Percentiles rank a stretch among this genome's conserved stretches.
Evolutionary conservation across 2,329 filamentous ascomycete genomes (phyloP).

Genomic region (Fusarium sacchari): DNA sequence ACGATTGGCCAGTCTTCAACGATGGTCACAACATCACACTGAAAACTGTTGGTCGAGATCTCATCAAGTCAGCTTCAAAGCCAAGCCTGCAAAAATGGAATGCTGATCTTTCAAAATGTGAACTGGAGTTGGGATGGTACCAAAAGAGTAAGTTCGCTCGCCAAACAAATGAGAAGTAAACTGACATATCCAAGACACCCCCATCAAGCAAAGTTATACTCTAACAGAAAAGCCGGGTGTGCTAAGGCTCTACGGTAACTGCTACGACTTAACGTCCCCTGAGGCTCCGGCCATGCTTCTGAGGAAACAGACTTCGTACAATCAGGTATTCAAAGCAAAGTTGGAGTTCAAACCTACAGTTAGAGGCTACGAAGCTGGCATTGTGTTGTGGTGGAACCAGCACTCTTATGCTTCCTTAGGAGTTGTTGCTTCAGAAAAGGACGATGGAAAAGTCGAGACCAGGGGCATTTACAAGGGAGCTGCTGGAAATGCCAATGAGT

Average conservation of each 20-base stretch:
- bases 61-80: background rate
- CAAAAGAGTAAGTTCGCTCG: constrained; percentile 33
- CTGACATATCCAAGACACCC: constrained; percentile 32
- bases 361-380: constrained; percentile 60
- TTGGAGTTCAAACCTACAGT: constrained; percentile 58
- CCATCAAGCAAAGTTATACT: constrained; percentile 52
- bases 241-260: constrained; percentile 61
- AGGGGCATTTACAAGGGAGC: constrained; percentile 12
- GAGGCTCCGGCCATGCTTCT: constrained; percentile 63
- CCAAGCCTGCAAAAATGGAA: constrained; percentile 4
- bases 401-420: constrained; percentile 50
- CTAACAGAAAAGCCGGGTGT: constrained; percentile 55
- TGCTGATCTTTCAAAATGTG: constrained; percentile 23
- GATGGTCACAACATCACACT: constrained; percentile 38
- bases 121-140: constrained; percentile 41
- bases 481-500: background rate
- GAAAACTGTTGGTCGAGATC: constrained; percentile 23
- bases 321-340: constrained; percentile 54
- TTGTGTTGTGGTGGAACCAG: constrained; percentile 65
- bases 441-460: background rate
- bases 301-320: constrained; percentile 61
- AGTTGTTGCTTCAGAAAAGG: constrained; percentile 14
- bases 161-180: fast-evolving
- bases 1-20: constrained; percentile 43
- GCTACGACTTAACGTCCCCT: constrained; percentile 61